Percentiles rank a stretch among this genome's conserved stretches.
Conservation (phyloP, 768 basidiomycete species). For the Xerocomellus intermedius region DNA sequence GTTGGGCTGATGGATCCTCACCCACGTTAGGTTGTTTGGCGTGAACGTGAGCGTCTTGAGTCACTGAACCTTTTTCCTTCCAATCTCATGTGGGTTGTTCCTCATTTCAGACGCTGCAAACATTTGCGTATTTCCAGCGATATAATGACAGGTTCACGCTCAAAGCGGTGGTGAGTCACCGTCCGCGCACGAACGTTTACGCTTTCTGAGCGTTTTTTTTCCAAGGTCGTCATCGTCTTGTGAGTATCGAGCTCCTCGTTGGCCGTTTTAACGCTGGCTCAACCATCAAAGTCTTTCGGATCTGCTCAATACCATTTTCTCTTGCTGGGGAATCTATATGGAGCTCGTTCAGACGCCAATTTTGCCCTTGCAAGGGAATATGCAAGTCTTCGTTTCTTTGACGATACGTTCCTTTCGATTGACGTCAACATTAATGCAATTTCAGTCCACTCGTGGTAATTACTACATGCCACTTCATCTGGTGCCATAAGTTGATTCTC, state of each 20-base stretch:
- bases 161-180: slow-evolving; percentile 11
- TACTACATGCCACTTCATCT: neutral
- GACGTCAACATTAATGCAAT: neutral
- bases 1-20: neutral
- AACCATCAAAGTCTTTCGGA: slow-evolving; percentile 10
- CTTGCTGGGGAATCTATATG: neutral
- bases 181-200: neutral
- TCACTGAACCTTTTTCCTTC: no score
- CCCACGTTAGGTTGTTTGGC: slow-evolving; percentile 12
- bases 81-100: neutral
- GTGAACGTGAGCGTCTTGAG: slow-evolving; percentile 2
- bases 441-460: slow-evolving; percentile 15
- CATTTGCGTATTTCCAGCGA: slow-evolving; percentile 8
- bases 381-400: neutral
- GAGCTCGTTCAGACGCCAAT: slow-evolving; percentile 4
- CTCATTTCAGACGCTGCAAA: slow-evolving; percentile 8
- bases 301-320: slow-evolving; percentile 11
- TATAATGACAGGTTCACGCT: slow-evolving; percentile 1
- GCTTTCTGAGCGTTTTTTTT: neutral
- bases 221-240: slow-evolving; percentile 6
- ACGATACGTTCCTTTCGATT: neutral
- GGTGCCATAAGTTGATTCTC: neutral
- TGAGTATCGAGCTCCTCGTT: neutral
- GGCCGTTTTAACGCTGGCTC: neutral
- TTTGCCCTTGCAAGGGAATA: slow-evolving; percentile 2